Evolutionary conservation across 495 filamentous ascomycete species (phyloP).

Genomic region (Cladorrhinum samala): DNA sequence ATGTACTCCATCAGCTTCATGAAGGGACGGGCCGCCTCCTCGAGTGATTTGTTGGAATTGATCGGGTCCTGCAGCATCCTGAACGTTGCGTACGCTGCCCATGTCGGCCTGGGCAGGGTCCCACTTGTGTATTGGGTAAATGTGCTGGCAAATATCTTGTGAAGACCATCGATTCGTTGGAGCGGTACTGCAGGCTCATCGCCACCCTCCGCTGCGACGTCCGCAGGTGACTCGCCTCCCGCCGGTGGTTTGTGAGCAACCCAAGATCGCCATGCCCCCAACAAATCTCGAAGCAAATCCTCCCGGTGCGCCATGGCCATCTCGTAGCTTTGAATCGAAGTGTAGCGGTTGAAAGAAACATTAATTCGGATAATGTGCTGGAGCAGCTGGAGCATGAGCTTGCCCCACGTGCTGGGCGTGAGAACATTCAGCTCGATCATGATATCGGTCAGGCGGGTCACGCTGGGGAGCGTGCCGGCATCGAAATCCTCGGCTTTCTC

Average conservation of each 20-base stretch:
- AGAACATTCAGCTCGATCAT: constrained; percentile 29
- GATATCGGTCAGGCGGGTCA: constrained; percentile 35
- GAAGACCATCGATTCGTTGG: background rate
- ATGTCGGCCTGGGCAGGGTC: constrained; percentile 20
- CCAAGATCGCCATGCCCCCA: constrained; percentile 36
- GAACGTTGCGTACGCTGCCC: constrained; percentile 39
- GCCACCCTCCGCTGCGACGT: background rate
- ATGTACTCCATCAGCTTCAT: constrained; percentile 15
- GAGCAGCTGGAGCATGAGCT: constrained; percentile 28
- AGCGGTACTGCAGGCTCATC: too few relatives aligned
- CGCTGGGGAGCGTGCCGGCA: constrained; percentile 28
- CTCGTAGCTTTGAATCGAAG: constrained; percentile 18
- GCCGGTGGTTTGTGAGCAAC: constrained; percentile 14
- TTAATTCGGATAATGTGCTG: constrained; percentile 26
- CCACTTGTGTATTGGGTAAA: constrained; percentile 7
- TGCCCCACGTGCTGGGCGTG: constrained; percentile 25
- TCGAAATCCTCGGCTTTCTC: constrained; percentile 32
- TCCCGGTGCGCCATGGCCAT: constrained; percentile 24
- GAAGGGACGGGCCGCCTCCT: constrained; percentile 19
- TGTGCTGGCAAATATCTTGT: constrained; percentile 14
- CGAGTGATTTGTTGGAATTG: constrained; percentile 15
- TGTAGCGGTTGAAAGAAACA: constrained; percentile 17
- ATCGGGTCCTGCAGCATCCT: constrained; percentile 31
- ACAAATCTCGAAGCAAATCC: constrained; percentile 32
- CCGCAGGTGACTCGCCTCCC: too few relatives aligned